Evolutionary conservation across 2,329 filamentous ascomycete species (phyloP), one percentile per base, ranked within the genome.

Genomic region (Fusarium sp.): DNA sequence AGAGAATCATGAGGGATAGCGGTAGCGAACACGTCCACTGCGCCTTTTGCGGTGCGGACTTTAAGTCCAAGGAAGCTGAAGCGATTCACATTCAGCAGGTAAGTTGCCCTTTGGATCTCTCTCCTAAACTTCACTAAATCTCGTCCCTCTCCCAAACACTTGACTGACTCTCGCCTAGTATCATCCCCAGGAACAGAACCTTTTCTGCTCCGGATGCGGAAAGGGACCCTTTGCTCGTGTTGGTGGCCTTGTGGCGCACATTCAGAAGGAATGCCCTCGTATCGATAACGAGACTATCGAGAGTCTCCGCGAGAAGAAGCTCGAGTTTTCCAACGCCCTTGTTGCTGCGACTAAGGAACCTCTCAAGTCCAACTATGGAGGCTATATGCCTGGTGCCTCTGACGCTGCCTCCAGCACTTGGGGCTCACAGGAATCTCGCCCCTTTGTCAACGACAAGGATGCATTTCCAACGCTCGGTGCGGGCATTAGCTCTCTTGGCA

Each of bases 181-280:
- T 13, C 84, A 86, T 60, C 77, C 78, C 8, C 67, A 78, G 14
- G 70, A 76, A 20, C 82, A 85, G 56, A 63, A 80, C 3, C 78
- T 88, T 2, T 48, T 67, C 4, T 88, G 86, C 49, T 84, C 84
- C 2, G 85, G 82, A 27, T 88, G 86, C 61, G 53, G 72, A 1
- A 62, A 72, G 1, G 77, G 70, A 3, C 75, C 75, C 1, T 87
- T 85, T 58, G 48, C 32, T 1, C 77, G 79, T 2, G 75, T 83
- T 1, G 77, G 79, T 1, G 66, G 53, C 1, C 79, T 86, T 37
- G 79, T 87, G 55, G 40, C 62, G 1, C 86, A 88, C 52, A 78
- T 88, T 6, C 84, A 88, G 73, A 67, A 68, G 25, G 57, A 79
- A 2, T 88, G 86, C 65, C 29, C 61, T 2, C 54, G 40, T 1